Conservation (phyloP, 139 green algal species). For the Closterium sp. region DNA sequence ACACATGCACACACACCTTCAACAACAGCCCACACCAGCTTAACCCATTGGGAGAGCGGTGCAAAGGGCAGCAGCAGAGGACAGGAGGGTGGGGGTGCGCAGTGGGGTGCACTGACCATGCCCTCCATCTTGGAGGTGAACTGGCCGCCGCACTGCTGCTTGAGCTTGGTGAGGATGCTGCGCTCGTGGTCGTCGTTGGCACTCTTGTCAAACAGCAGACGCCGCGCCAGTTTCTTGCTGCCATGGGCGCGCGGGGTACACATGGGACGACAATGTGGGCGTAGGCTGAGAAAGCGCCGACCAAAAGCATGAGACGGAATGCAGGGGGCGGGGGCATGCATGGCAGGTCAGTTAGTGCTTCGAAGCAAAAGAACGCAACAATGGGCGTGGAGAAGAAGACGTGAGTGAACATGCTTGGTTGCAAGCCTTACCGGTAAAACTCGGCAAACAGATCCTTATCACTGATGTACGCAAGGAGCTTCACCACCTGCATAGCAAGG, state of each 20-base stretch:
- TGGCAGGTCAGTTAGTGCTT: too few relatives aligned
- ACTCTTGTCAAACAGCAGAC: constrained; percentile 79
- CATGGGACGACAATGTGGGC: too few relatives aligned
- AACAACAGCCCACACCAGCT: too few relatives aligned
- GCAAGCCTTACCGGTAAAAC: constrained; percentile 76
- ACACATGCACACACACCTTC: not conserved
- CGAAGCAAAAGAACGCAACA: too few relatives aligned
- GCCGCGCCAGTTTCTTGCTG: constrained; percentile 81
- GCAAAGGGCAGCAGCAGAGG: not conserved
- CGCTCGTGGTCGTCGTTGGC: constrained; percentile 93
- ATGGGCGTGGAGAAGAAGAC: too few relatives aligned
- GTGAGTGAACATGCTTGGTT: not conserved
- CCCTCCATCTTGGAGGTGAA: constrained; percentile 97
- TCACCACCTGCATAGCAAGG: constrained; percentile 68
- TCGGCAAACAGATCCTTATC: constrained; percentile 92
- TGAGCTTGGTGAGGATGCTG: constrained; percentile 88
- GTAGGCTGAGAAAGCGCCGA: too few relatives aligned
- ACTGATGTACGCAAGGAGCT: constrained; percentile 95
- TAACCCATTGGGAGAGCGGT: not conserved
- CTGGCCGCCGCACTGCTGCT: constrained; percentile 97
- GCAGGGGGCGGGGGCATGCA: too few relatives aligned
- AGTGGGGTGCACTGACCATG: constrained; percentile 70
- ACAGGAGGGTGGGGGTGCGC: not conserved
- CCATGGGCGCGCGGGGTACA: not conserved
- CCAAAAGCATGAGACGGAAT: too few relatives aligned